Conservation (phyloP, 495 filamentous ascomycete species). For the Hyaloscypha hepaticicola region DNA sequence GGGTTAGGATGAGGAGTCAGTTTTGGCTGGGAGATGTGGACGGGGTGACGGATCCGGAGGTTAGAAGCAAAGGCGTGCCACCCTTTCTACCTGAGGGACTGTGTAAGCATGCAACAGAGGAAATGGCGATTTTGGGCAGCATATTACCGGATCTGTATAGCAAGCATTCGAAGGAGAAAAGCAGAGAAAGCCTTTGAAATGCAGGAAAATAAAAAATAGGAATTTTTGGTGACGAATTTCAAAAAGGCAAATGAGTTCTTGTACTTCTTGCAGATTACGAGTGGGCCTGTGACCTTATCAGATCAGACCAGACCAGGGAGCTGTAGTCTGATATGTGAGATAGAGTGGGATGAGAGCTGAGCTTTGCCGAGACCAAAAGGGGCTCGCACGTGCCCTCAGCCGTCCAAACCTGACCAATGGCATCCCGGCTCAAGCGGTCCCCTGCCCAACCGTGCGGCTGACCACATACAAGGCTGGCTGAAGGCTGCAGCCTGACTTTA, state of each 20-base stretch:
- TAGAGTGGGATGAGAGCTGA: background rate
- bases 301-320: background rate
- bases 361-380: background rate
- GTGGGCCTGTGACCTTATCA: background rate
- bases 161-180: constrained; percentile 8
- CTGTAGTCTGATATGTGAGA: background rate
- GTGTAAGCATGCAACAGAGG: constrained; percentile 11
- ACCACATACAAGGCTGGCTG: background rate
- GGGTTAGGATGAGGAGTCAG: constrained; percentile 2
- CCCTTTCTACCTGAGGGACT: background rate
- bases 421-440: background rate
- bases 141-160: constrained; percentile 10
- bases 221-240: background rate
- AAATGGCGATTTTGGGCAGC: constrained; percentile 9
- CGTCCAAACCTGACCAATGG: background rate
- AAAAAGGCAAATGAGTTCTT: background rate
- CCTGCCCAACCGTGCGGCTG: background rate
- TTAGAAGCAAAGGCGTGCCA: background rate
- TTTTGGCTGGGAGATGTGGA: constrained; percentile 13
- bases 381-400: background rate
- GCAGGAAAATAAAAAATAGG: too few relatives aligned
- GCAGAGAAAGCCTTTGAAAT: too few relatives aligned
- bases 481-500: background rate
- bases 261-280: background rate
- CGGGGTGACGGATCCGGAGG: constrained; percentile 1